Percentiles rank a stretch among this genome's conserved stretches.
These are phyloP conservation scores for Physocladia obscura DNA, from an alignment of 192 early-diverging fungal genomes.

Conservation along the genomic window DNA sequence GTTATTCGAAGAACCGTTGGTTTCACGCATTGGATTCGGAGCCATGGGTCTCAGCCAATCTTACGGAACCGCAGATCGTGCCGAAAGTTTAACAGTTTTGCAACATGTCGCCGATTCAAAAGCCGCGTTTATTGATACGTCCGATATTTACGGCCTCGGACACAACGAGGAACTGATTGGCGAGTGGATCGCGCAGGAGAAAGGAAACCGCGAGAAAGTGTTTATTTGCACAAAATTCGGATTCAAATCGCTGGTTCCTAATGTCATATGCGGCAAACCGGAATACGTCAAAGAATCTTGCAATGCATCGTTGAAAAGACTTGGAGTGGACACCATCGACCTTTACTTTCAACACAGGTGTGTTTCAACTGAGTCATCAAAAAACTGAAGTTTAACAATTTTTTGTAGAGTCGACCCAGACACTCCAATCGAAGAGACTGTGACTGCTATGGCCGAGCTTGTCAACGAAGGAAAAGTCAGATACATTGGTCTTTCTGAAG, in stretches of 20 bases:
- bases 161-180: constrained; percentile 28
- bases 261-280: constrained; percentile 37
- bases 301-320: constrained; percentile 46
- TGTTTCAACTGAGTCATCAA: no score
- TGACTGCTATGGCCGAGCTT: constrained; percentile 60
- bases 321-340: constrained; percentile 55
- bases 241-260: constrained; percentile 4
- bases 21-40: constrained; percentile 8
- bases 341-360: constrained; percentile 64
- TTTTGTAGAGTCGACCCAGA: constrained; percentile 32
- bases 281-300: constrained; percentile 50
- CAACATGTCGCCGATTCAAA: not conserved
- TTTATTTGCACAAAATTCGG: constrained; percentile 64
- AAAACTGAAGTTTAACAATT: no score
- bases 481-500: constrained; percentile 60
- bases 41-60: constrained; percentile 16
- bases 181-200: no score
- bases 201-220: constrained; percentile 46
- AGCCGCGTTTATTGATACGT: constrained; percentile 15
- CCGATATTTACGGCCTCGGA: constrained; percentile 24
- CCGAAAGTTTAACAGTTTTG: constrained; percentile 5
- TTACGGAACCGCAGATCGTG: not conserved
- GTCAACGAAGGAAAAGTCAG: constrained; percentile 65
- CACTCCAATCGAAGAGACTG: constrained; percentile 61
- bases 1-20: constrained; percentile 13